Conservation (phyloP, 306 rosid species). For the Trifolium fragiferum region DNA sequence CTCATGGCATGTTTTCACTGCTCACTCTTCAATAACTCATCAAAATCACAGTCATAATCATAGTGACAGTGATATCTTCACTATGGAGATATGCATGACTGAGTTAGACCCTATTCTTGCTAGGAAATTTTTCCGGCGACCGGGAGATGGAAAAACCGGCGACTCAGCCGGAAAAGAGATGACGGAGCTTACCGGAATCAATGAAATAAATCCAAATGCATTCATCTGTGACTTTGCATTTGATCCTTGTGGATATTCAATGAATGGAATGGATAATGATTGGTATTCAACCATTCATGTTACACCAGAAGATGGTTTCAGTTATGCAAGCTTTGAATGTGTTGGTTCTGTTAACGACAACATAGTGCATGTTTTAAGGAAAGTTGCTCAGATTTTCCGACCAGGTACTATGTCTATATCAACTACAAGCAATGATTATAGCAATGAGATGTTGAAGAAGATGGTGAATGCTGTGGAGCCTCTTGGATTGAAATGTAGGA, state of each 20-base stretch:
- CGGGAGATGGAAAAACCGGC: slow-evolving; percentile 61
- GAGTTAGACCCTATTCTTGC: slow-evolving; percentile 81
- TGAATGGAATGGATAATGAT: slow-evolving; percentile 84
- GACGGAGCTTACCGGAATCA: slow-evolving; percentile 77
- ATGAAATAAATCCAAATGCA: slow-evolving; percentile 65
- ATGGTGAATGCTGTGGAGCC: slow-evolving; percentile 72
- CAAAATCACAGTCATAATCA: slow-evolving; percentile 5
- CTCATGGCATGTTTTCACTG: slow-evolving; percentile 94
- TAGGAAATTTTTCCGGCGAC: slow-evolving; percentile 62
- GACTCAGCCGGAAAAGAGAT: slow-evolving; percentile 82
- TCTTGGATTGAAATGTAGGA: slow-evolving; percentile 80
- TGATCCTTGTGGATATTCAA: slow-evolving; percentile 93
- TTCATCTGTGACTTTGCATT: slow-evolving; percentile 85
- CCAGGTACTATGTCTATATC: slow-evolving; percentile 93
- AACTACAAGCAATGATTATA: slow-evolving; percentile 50
- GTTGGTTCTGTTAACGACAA: slow-evolving; percentile 63
- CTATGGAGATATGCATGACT: slow-evolving; percentile 95
- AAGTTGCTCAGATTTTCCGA: slow-evolving; percentile 81
- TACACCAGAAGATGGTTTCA: slow-evolving; percentile 96
- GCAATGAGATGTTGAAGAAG: slow-evolving; percentile 64
- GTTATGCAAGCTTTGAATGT: slow-evolving; percentile 93
- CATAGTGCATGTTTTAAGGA: slow-evolving; percentile 62
- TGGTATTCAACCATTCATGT: slow-evolving; percentile 94
- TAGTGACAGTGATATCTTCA: slow-evolving; percentile 47
- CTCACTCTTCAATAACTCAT: slow-evolving; percentile 41